Base-by-base conservation (phyloP, 2,329 filamentous ascomycete genomes). In the Colletotrichum cordylinicola region DNA sequence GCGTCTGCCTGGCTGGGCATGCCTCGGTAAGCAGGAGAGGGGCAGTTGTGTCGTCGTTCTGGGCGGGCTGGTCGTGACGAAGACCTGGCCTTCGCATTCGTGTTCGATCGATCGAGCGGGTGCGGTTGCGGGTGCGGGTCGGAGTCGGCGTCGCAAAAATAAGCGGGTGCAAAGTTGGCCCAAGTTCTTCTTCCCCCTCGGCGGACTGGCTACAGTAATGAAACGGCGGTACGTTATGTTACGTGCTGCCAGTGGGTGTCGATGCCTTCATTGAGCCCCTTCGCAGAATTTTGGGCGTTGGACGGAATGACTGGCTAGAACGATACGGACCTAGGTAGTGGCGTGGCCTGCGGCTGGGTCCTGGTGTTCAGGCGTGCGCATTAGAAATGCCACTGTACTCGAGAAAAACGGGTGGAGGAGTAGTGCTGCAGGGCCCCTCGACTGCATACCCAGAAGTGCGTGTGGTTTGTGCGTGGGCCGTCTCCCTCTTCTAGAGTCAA, bases 1-100 rank as follows among this genome's bases (percentile, higher is more conserved):
- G 86, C 78, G 77, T 88, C 87, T 78, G 81, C 79, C 78, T 86
- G 85, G 77, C 82, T 84, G 80, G 85, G 83, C 85, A 87, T 87
- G 56, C 74, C 65, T 75, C 60, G 72, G 62, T 18, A 48, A 12
- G 58, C 21, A 61, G 35, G 16, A 21, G 61, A 67, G 67, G 56
- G 67, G 72, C 58, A 68, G 52, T 64, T 60, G 62, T 66, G 33
- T 68, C n/a, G 48, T 56, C 35, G 13, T 67, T 73, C 43, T 55
- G 52, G 56, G 43, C 70, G 48, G 24, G 48, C 48, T 69, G 35
- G 64, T 75, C 62, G 70, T 78, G 75, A 67, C 67, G 39, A 67
- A 58, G 33, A 66, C n/a, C 35, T 61, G 27, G 72, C 39, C 39
- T 69, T 76, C 74, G 77, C 77, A 78, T 78, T 65, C 72, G 74